These are phyloP conservation scores for Wickerhamia fluorescens DNA, from an alignment of 805 yeast species.

Conservation along the genomic window DNA sequence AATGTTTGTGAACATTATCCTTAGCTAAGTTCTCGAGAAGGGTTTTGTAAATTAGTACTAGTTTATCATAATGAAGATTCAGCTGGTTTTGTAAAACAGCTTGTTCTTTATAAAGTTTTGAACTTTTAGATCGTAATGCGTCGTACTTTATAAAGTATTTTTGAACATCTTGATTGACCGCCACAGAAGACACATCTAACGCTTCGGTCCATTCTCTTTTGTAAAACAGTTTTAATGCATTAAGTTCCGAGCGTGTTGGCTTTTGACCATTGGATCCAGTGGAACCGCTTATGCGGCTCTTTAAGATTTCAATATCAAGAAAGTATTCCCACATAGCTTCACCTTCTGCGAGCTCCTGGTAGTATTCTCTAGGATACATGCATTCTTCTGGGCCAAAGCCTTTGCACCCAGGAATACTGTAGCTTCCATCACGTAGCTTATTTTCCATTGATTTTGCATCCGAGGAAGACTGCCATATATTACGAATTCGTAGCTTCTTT, in stretches of 20 bases:
- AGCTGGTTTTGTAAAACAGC: conserved; percentile 7
- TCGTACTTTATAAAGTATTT: conserved; percentile 3
- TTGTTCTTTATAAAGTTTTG: conserved; percentile 3
- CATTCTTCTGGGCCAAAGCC: conserved; percentile 22
- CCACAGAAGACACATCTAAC: conserved; percentile 6
- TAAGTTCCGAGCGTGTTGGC: neutral
- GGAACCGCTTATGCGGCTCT: neutral
- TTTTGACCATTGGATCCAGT: neutral
- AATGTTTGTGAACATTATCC: conserved; percentile 24
- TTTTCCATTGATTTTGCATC: neutral
- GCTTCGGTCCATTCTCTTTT: conserved; percentile 5
- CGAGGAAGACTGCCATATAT: conserved; percentile 20
- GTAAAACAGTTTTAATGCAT: neutral
- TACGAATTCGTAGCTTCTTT: conserved; percentile 14
- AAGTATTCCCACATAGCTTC: conserved; percentile 33
- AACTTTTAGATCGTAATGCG: conserved; percentile 2
- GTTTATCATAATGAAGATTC: conserved; percentile 8
- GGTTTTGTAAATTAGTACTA: conserved; percentile 6
- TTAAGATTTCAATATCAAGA: conserved; percentile 7
- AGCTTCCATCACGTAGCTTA: conserved; percentile 20
- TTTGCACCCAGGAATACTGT: conserved; percentile 17
- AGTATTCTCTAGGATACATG: conserved; percentile 22
- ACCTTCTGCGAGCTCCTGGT: conserved; percentile 16
- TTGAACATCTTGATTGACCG: conserved; percentile 3
- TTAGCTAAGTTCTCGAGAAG: conserved; percentile 10